Base-by-base conservation (phyloP, 257 asterid species). In the Salvia hispanica region DNA sequence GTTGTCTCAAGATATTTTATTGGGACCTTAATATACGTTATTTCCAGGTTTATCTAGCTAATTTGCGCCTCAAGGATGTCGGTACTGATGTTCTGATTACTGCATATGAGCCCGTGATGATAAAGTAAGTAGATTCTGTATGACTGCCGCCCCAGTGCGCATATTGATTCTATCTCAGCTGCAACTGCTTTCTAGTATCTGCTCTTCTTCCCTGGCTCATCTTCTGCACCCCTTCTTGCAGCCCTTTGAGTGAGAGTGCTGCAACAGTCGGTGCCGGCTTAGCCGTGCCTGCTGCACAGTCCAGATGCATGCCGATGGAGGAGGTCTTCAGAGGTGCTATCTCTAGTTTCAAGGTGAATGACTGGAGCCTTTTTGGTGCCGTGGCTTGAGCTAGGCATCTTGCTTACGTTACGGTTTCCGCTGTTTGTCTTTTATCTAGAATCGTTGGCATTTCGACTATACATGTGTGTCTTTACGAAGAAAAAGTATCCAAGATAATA, bases 221-320 rank as follows among this genome's bases (percentile, higher is more conserved):
- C 15, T 3, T 4, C n/a, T n/a, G n/a, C n/a, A n/a, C n/a, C n/a
- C n/a, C n/a, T 14, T 40, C 60, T 65, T 4, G 75, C 65, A 84
- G 97, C 82, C 95, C 92, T 52, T 75, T 87, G 84, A 90, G 97
- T 40, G 95, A 91, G 75, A 81, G 82, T 71, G 99, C 96, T 71
- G 78, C 68, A 18, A 21, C 91, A 0, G 93, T 87, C 16, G 90
- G 96, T 72, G 86, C 93, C 39, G 96, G 99, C 50, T 34, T 78
- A 47, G 89, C 88, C 7, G 84, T 80, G 58, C 92, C 96, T 43
- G 95, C 96, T 34, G 83, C 77, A 63, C 83, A 82, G 48, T 67
- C 85, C 21, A 97, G 97, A 64, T 51, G 73, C 61, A 58, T 77
- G 86, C 95, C 97, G 9, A 85, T 94, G 99, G 77, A 78, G 9